A percentile compares a stretch with the other conserved stretches of the same genome.
These are phyloP conservation scores for Ormosia semicastrata DNA, from an alignment of 306 rosid species.

Conservation along the genomic window DNA sequence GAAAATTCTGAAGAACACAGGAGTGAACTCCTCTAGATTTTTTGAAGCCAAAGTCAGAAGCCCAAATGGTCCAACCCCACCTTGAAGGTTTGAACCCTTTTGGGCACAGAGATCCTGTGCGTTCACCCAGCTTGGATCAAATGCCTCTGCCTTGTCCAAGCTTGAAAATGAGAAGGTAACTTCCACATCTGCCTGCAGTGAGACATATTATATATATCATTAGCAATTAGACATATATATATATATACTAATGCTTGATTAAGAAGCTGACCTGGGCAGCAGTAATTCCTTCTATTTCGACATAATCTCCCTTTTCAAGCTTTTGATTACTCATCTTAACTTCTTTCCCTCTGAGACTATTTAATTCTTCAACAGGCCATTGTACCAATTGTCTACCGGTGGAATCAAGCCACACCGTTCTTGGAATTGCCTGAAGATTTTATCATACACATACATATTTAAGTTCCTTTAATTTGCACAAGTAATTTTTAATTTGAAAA, in stretches of 20 bases:
- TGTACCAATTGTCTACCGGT: constrained; percentile 53
- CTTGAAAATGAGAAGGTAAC: constrained; percentile 61
- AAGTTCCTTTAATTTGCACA: neutral
- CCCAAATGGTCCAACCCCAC: constrained; percentile 95
- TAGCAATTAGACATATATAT: neutral
- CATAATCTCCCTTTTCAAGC: constrained; percentile 39
- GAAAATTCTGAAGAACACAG: constrained; percentile 83
- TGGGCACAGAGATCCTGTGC: constrained; percentile 55
- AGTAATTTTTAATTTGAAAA: no score
- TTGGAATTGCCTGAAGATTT: constrained; percentile 63
- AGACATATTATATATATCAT: neutral
- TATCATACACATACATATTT: neutral
- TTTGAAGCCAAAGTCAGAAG: constrained; percentile 73
- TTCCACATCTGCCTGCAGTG: constrained; percentile 77
- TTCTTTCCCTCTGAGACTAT: constrained; percentile 43
- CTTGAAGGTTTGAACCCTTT: constrained; percentile 54
- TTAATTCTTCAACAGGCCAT: constrained; percentile 69
- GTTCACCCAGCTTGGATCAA: constrained; percentile 67
- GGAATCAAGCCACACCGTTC: constrained; percentile 64
- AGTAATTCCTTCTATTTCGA: constrained; percentile 61
- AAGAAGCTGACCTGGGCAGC: constrained; percentile 61
- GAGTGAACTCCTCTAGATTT: constrained; percentile 71
- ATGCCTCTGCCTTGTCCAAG: constrained; percentile 73
- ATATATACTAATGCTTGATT: neutral
- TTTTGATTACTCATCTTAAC: constrained; percentile 36